Conservation (phyloP, 2,329 filamentous ascomycete genomes). For the Albophoma yamanashiensis region DNA sequence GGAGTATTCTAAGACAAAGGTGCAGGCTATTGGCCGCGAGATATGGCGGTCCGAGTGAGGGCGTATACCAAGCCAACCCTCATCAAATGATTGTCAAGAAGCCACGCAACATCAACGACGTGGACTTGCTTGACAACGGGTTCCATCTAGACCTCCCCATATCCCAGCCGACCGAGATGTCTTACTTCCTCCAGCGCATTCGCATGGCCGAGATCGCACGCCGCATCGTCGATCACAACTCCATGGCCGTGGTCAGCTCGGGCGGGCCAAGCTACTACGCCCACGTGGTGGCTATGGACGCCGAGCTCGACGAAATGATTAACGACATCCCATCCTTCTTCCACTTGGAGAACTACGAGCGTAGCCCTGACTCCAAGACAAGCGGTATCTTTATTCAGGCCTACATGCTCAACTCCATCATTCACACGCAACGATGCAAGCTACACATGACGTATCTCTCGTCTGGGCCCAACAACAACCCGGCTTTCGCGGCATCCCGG, state of each 20-base stretch:
- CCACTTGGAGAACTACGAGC: neutral
- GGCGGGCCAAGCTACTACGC: neutral
- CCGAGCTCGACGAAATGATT: neutral
- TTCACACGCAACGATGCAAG: neutral
- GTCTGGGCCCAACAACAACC: neutral
- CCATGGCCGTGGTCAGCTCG: neutral
- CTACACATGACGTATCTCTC: neutral
- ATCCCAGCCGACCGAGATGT: neutral
- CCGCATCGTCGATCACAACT: neutral
- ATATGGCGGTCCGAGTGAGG: neutral
- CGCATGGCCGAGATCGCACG: neutral
- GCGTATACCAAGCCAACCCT: neutral
- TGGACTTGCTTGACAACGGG: neutral
- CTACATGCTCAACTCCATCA: constrained; percentile 1
- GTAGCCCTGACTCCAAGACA: neutral
- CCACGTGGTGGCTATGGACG: neutral
- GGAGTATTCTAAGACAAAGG: neutral
- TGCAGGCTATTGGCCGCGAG: neutral
- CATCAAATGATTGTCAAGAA: neutral
- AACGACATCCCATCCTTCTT: neutral
- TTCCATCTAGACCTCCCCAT: neutral
- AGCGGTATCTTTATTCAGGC: constrained; percentile 1
- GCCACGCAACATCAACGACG: neutral
- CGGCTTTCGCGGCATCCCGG: neutral
- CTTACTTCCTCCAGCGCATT: neutral